Conservation (phyloP, 148 eudicot genomes). For the Persicaria maculosa region DNA sequence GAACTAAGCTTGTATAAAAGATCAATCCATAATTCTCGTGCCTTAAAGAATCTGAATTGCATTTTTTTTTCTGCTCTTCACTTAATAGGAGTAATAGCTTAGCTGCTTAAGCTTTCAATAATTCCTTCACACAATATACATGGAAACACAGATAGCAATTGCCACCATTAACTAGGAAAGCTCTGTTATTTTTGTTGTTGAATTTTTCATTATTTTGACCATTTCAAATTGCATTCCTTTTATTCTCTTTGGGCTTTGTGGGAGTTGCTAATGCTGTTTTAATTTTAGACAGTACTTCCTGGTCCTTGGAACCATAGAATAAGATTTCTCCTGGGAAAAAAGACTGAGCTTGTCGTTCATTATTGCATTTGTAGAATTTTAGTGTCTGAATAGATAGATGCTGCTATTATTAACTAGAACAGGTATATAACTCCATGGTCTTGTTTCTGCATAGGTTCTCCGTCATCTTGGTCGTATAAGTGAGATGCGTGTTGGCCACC, state of each 20-base stretch:
- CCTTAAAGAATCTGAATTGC: background rate
- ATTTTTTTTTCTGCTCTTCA: background rate
- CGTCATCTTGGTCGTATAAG: conserved; percentile 87
- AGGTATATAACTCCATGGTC: background rate
- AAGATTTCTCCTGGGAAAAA: background rate
- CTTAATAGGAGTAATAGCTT: background rate
- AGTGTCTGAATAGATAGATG: background rate
- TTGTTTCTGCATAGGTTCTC: conserved; percentile 47
- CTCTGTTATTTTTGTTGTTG: background rate
- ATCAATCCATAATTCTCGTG: background rate
- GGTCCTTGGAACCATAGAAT: background rate
- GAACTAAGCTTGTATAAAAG: background rate
- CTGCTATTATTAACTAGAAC: background rate
- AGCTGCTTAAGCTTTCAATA: background rate
- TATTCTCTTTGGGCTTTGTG: background rate
- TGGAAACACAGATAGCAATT: too few species aligned
- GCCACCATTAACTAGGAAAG: background rate
- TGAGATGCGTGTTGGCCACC: conserved; percentile 76
- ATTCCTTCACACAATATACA: background rate
- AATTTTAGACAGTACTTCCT: background rate
- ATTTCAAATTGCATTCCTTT: background rate
- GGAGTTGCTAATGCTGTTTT: background rate
- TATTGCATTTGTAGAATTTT: background rate
- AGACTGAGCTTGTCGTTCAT: background rate
- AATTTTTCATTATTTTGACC: background rate